Evolutionary conservation across 2,329 filamentous ascomycete species (phyloP), one percentile per base, ranked within the genome.

Genomic region (Clonostachys chloroleuca): DNA sequence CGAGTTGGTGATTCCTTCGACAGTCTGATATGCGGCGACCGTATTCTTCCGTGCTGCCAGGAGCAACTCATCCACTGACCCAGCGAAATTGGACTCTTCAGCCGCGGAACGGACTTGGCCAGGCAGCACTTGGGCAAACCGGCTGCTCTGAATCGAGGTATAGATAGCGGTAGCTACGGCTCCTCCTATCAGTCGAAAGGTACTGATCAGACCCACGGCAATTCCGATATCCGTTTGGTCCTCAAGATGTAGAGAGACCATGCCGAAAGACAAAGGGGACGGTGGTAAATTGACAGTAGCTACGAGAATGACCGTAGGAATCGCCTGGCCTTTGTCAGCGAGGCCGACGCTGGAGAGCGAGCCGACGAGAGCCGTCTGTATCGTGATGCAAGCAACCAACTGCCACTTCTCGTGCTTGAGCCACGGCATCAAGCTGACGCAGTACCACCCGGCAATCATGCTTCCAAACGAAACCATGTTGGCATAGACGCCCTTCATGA

Each of bases 91-190:
- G 12, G 56, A 54, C 12, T 41, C 43, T 12, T 47, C 20, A n/a
- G 58, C 53, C 6, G 59, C 54, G 9, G 52, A 51, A 4, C 46
- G 52, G 50, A 59, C 49, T 37, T 53, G 40, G n/a, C 41, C 46
- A 4, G 56, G 54, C 9, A 56, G 54, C 36, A 48, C 50, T 47
- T 55, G 45, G 8, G 45, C 48, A 52, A 62, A 64, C 36, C 58
- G 53, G 40, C 56, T 59, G 9, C 58, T 56, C 44, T 60, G 56
- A 40, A 68, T 63, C 18, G 60, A 56, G 2, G 61, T 64, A 55
- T 66, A 69, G 47, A 69, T 65, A 17, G 62, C 63, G 3, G 60
- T 65, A 9, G 64, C 64, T 4, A 68, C 57, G 12, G 65, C 62
- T 43, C 65, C 64, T 18, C 61, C 61, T 34, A 68, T 56, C 6